Evolutionary conservation across 805 yeast species (phyloP), one percentile per base, ranked within the genome.

Genomic region (Candida gorgasii): DNA sequence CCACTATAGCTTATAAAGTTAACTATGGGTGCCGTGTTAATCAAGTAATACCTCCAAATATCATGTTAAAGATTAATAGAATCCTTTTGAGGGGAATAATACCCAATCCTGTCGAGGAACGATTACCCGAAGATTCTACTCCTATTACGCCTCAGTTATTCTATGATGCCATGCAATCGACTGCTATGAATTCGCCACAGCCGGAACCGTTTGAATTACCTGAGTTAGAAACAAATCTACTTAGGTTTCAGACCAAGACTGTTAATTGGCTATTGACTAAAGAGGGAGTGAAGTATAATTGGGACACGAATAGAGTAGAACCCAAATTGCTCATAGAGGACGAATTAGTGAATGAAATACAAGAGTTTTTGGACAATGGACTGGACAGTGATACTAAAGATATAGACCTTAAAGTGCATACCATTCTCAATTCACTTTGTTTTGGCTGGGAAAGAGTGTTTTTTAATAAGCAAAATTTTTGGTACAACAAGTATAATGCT

Each of bases 251-350:
- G 55, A 66, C 65, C 4, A 73, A 69, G 32, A 72, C 85, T 2
- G 69, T 82, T 1, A 58, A 63, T 13, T 82, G 89, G 89, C 60
- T 82, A 53, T 58, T 82, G 4, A 47, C 59, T 0, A 71, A 66
- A 45, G 89, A 82, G 54, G 70, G 77, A 31, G 70, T 69, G 4
- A 20, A 31, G 8, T 72, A 69, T 42, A 59, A 69, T 45, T 49
- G 52, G 24, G 36, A 48, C 1, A 54, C 61, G 0, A 51, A 54
- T 17, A 20, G 59, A 4, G 61, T 64, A 13, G 47, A 48, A 9
- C 42, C 46, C 2, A 31, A 53, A 0, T 56, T 58, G 1, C 46
- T 63, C 11, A 34, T 47, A 7, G 14, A 39, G 4, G 26, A 22
- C 3, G 14, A 14, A 2, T 39, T 49, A 36, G 41, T 40, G 4